phyloP scores from a whole-genome alignment of 257 asterid species.

The Leonotis leonurus region DNA sequence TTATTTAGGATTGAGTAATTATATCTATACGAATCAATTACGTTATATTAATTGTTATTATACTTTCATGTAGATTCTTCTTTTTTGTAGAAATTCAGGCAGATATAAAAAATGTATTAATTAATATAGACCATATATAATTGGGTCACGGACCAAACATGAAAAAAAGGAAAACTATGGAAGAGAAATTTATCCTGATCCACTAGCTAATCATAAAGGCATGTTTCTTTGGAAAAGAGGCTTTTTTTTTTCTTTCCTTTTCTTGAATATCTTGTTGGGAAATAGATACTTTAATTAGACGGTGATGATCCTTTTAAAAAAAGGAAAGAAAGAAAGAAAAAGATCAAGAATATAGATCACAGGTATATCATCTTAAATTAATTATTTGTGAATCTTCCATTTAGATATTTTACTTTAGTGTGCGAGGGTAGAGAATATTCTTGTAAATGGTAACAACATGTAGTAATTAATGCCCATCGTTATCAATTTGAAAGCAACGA shows the following conservation, averaged over 20 bases:
- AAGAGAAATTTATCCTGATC: neutral
- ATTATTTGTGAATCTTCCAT: neutral
- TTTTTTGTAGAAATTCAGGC: no score
- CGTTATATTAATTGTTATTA: neutral
- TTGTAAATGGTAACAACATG: neutral
- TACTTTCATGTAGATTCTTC: neutral
- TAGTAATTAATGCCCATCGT: conserved; percentile 3
- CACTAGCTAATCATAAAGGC: neutral
- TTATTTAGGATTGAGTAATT: no score
- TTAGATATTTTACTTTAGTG: conserved; percentile 7
- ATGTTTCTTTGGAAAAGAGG: no score
- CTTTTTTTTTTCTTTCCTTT: neutral
- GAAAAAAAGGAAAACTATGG: no score
- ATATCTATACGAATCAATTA: no score
- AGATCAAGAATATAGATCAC: neutral
- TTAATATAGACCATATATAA: no score
- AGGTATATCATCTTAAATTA: neutral
- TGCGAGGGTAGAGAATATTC: conserved; percentile 10
- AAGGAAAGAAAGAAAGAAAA: no score
- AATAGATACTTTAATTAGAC: neutral
- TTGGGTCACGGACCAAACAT: no score
- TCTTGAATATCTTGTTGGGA: neutral
- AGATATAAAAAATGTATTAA: no score
- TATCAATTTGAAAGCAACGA: neutral
- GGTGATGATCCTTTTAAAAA: neutral